phyloP scores from a whole-genome alignment of 2,329 filamentous ascomycete species.

The Xylaria sp. region DNA sequence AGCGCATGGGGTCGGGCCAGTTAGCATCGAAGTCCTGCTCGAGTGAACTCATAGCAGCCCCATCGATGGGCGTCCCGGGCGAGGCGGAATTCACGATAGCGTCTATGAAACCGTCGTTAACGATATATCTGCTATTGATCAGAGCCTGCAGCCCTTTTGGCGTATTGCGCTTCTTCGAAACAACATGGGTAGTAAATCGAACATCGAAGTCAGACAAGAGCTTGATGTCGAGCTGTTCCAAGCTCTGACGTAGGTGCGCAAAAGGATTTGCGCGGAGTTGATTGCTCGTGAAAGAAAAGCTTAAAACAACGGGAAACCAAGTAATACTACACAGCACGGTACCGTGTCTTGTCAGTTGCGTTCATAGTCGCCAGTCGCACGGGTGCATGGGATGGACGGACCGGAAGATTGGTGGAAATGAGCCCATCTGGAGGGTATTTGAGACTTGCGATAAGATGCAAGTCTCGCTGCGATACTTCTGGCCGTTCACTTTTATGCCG shows the following conservation, averaged over 20 bases:
- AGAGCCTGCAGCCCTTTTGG: constrained; percentile 85
- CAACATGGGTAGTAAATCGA: constrained; percentile 80
- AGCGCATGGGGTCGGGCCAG: constrained; percentile 77
- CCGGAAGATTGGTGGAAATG: constrained; percentile 68
- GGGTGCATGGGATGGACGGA: constrained; percentile 40
- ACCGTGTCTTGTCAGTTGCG: constrained; percentile 2
- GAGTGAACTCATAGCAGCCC: constrained; percentile 60
- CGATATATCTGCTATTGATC: constrained; percentile 79
- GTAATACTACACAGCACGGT: constrained; percentile 60
- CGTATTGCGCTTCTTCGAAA: constrained; percentile 88
- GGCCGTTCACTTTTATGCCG: constrained; percentile 79
- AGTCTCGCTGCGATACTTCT: constrained; percentile 68
- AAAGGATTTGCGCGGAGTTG: constrained; percentile 72
- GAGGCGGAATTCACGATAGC: constrained; percentile 68
- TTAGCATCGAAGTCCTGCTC: constrained; percentile 78
- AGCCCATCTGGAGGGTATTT: constrained; percentile 74
- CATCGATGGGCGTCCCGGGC: constrained; percentile 52
- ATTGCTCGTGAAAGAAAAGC: constrained; percentile 76
- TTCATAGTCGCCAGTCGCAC: not conserved
- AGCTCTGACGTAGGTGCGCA: constrained; percentile 62
- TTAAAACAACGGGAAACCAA: constrained; percentile 83
- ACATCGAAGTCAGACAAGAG: constrained; percentile 74
- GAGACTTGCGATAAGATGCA: constrained; percentile 60
- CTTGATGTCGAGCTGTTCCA: constrained; percentile 91
- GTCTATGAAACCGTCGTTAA: constrained; percentile 75